These are phyloP conservation scores for Vigna nakashimae DNA, from an alignment of 306 rosid species.

Conservation along the genomic window DNA sequence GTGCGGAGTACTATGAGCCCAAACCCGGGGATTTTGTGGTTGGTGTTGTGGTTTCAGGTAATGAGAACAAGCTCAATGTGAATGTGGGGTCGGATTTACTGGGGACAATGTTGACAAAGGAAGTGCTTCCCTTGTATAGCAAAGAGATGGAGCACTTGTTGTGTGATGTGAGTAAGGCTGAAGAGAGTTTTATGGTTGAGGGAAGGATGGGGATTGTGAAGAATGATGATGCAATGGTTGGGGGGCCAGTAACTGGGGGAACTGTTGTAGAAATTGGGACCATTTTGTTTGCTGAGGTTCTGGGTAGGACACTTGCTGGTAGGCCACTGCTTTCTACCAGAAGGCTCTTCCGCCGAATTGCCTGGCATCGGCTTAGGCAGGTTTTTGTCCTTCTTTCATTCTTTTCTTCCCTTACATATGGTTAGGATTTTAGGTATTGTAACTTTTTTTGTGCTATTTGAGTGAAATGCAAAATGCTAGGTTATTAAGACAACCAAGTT, in stretches of 20 bases:
- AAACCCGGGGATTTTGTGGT: slow-evolving; percentile 86
- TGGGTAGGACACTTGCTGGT: slow-evolving; percentile 85
- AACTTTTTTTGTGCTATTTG: slow-evolving; percentile 16
- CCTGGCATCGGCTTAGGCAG: slow-evolving; percentile 98
- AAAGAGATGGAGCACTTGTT: slow-evolving; percentile 74
- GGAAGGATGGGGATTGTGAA: slow-evolving; percentile 79
- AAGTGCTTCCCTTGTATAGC: slow-evolving; percentile 78
- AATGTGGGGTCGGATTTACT: slow-evolving; percentile 76
- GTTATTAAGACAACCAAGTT: slow-evolving; percentile 12
- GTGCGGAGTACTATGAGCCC: slow-evolving; percentile 73
- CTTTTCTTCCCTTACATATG: slow-evolving; percentile 8
- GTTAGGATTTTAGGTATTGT: slow-evolving; percentile 23
- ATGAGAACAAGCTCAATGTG: slow-evolving; percentile 78
- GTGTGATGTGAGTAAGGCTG: slow-evolving; percentile 59
- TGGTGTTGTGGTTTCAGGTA: slow-evolving; percentile 83
- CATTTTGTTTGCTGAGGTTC: slow-evolving; percentile 84
- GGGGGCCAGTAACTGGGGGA: slow-evolving; percentile 48
- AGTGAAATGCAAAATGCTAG: slow-evolving; percentile 29
- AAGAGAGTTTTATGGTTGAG: slow-evolving; percentile 51
- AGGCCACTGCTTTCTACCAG: slow-evolving; percentile 85
- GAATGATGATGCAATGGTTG: slow-evolving; percentile 57
- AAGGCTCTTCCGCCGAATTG: slow-evolving; percentile 73
- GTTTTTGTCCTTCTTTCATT: slow-evolving; percentile 62
- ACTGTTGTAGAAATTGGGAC: slow-evolving; percentile 77
- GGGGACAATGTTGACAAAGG: slow-evolving; percentile 89